phyloP scores from a whole-genome alignment of 2,329 filamentous ascomycete species.

The Calonectria henricotiae region DNA sequence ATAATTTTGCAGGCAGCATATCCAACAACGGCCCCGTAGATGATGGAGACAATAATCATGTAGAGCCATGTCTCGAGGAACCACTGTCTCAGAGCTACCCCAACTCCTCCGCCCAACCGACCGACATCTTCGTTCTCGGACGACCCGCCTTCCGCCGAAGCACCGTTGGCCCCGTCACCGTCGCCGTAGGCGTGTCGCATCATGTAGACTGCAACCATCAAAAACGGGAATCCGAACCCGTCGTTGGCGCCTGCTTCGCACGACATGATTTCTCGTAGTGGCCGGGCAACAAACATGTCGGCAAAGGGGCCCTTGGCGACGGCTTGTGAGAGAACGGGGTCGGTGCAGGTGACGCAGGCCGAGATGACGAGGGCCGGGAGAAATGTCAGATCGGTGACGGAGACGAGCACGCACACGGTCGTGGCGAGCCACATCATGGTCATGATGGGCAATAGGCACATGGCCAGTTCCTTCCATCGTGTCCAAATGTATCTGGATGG shows the following conservation, averaged over 20 bases:
- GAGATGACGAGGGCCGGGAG: slow-evolving; percentile 72
- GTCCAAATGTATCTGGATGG: slow-evolving; percentile 70
- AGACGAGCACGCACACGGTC: slow-evolving; percentile 70
- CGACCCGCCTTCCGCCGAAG: slow-evolving; percentile 8
- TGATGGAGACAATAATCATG: slow-evolving; percentile 69
- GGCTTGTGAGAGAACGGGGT: slow-evolving; percentile 74
- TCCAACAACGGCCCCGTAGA: slow-evolving; percentile 69
- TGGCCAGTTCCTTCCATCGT: slow-evolving; percentile 69
- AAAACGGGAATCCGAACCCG: slow-evolving; percentile 75
- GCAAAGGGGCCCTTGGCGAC: slow-evolving; percentile 75
- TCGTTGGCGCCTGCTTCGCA: slow-evolving; percentile 76
- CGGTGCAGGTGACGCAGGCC: slow-evolving; percentile 75
- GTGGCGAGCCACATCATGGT: slow-evolving; percentile 75
- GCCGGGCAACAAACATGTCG: slow-evolving; percentile 73
- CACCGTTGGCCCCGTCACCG: slow-evolving; percentile 41
- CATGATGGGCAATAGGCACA: slow-evolving; percentile 74
- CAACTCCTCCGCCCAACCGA: slow-evolving; percentile 68
- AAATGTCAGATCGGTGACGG: slow-evolving; percentile 70
- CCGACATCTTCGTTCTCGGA: slow-evolving; percentile 60
- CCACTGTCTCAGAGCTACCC: slow-evolving; percentile 72
- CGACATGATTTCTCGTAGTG: slow-evolving; percentile 74
- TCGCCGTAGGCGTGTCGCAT: slow-evolving; percentile 58
- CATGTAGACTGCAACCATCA: slow-evolving; percentile 70
- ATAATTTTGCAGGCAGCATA: slow-evolving; percentile 65
- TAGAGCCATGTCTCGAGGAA: slow-evolving; percentile 75